These are phyloP conservation scores for Coprinopsis strossmayeri DNA, from an alignment of 768 basidiomycete species.

Conservation along the genomic window DNA sequence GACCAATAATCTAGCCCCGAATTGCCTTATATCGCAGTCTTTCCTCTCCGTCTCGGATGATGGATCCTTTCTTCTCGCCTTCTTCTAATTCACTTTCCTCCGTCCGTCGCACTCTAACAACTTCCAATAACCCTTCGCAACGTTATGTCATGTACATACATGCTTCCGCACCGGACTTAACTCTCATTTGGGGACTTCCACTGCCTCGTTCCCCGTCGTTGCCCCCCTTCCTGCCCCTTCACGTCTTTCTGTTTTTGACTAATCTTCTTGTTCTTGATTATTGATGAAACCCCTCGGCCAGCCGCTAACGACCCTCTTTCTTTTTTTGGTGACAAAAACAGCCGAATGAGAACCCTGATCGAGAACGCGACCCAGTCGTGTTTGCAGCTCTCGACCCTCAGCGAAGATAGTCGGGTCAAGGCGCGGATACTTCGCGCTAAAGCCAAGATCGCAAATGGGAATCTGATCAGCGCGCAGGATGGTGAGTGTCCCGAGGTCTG, in stretches of 20 bases:
- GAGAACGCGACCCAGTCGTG: constrained; percentile 74
- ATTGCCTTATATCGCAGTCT: no score
- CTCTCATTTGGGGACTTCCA: not conserved
- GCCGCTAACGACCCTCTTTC: not conserved
- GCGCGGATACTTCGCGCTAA: constrained; percentile 65
- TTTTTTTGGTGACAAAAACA: constrained; percentile 12
- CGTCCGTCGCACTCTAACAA: no score
- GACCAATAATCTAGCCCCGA: no score
- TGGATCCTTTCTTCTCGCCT: no score
- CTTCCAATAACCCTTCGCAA: no score
- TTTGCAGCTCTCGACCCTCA: constrained; percentile 48
- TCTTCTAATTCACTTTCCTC: no score
- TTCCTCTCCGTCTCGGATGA: no score
- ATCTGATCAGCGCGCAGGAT: constrained; percentile 57
- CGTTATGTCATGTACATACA: not conserved
- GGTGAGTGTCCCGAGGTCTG: constrained; percentile 29
- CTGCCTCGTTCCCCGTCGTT: constrained; percentile 2
- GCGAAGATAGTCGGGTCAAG: constrained; percentile 45
- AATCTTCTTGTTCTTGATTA: not conserved
- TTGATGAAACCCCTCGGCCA: not conserved
- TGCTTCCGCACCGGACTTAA: no score
- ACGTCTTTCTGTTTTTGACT: constrained; percentile 10
- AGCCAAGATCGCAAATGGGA: constrained; percentile 54
- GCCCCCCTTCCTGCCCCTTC: constrained; percentile 10
- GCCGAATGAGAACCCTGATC: constrained; percentile 54